Percentiles rank a stretch among this genome's conserved stretches.
phyloP scores from a whole-genome alignment of 345 rosid species.

The Dimocarpus longan region DNA sequence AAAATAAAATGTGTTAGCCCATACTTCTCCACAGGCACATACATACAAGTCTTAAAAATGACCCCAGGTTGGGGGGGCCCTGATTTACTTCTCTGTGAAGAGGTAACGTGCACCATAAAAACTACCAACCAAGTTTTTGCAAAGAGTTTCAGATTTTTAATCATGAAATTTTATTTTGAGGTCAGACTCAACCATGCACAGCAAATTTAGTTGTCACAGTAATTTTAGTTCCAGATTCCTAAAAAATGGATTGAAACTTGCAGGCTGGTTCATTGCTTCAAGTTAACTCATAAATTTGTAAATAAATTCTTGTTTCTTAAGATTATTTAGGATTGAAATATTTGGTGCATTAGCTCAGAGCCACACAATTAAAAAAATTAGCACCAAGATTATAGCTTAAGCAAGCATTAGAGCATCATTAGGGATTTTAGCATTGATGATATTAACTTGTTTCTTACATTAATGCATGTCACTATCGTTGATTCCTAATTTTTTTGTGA shows the following conservation, averaged over 20 bases:
- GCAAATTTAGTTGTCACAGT: conserved; percentile 5
- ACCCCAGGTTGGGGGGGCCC: neutral
- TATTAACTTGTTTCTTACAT: neutral
- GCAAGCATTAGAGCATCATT: neutral
- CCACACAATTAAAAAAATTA: neutral
- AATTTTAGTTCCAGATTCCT: neutral
- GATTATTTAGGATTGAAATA: neutral
- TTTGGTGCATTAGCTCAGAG: neutral
- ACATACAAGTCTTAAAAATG: neutral
- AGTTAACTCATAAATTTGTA: conserved; percentile 8
- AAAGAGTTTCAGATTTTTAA: conserved; percentile 4
- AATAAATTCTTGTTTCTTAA: neutral
- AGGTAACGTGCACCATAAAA: conserved; percentile 10
- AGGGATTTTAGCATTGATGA: neutral
- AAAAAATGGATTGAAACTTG: neutral
- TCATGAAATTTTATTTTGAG: neutral
- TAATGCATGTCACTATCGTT: no score
- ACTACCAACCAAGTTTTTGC: conserved; percentile 1
- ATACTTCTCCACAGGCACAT: neutral
- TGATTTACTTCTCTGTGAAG: neutral
- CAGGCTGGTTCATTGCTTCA: neutral
- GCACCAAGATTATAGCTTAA: neutral
- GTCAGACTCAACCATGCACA: neutral
- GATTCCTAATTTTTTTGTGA: no score
- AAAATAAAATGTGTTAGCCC: neutral